Conservation (phyloP, 805 yeast genomes). For the Candida mattraensis region DNA sequence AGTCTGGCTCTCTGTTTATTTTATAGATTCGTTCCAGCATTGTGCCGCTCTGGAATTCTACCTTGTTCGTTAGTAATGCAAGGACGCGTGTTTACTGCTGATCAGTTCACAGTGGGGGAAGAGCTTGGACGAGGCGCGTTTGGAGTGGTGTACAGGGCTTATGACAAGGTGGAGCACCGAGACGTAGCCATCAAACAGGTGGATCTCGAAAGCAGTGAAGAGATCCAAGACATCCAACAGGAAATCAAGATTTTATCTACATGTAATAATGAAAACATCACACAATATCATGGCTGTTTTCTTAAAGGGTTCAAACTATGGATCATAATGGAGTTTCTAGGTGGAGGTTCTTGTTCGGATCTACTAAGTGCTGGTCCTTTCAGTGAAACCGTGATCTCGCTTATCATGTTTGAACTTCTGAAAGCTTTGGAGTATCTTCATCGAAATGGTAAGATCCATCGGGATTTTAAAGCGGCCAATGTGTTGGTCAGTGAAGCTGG, state of each 20-base stretch:
- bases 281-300: conserved; percentile 70
- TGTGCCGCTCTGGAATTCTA: no score
- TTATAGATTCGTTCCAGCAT: no score
- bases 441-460: conserved; percentile 73
- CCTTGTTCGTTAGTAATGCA: no score
- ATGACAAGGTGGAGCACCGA: conserved; percentile 41
- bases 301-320: conserved; percentile 68
- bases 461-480: conserved; percentile 95
- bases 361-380: conserved; percentile 60
- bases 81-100: no score
- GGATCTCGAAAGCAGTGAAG: conserved; percentile 71
- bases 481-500: conserved; percentile 69
- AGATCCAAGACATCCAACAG: conserved; percentile 67
- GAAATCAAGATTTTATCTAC: conserved; percentile 70
- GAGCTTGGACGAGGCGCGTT: conserved; percentile 78
- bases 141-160: conserved; percentile 71
- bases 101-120: conserved; percentile 47
- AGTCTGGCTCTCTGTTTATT: no score
- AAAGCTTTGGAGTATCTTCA: conserved; percentile 68
- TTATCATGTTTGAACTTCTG: conserved; percentile 54
- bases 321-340: conserved; percentile 81
- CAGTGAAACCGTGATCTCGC: conserved; percentile 52
- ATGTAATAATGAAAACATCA: conserved; percentile 61
- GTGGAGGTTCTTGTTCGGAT: conserved; percentile 75
- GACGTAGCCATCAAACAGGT: conserved; percentile 65